These are phyloP conservation scores for Serendipita vermifera DNA, from an alignment of 768 basidiomycete species.

Conservation along the genomic window DNA sequence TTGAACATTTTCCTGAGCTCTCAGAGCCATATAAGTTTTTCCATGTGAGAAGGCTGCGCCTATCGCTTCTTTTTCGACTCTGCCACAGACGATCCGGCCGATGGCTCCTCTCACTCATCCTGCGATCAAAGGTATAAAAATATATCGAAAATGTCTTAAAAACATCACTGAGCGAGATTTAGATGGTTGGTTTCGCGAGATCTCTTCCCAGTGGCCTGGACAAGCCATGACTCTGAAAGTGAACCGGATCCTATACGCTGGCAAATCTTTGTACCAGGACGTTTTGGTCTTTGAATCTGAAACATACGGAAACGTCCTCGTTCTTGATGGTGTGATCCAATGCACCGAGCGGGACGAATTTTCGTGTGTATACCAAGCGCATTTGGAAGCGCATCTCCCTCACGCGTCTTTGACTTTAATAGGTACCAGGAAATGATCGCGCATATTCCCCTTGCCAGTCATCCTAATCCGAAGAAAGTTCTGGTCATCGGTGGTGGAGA, in stretches of 20 bases:
- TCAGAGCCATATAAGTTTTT: too few relatives aligned
- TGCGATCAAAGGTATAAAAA: slow-evolving; percentile 9
- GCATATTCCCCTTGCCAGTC: slow-evolving; percentile 88
- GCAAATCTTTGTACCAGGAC: slow-evolving; percentile 89
- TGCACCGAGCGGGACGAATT: slow-evolving; percentile 98
- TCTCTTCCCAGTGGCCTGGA: slow-evolving; percentile 91
- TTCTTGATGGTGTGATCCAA: slow-evolving; percentile 91
- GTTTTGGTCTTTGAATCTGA: slow-evolving; percentile 95
- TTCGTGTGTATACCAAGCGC: slow-evolving; percentile 47
- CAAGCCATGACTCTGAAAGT: slow-evolving; percentile 97
- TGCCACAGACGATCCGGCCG: not conserved
- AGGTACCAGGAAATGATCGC: slow-evolving; percentile 99
- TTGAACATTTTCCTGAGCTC: not conserved
- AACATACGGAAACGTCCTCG: slow-evolving; percentile 92
- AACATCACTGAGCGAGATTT: not conserved
- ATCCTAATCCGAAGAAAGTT: slow-evolving; percentile 91
- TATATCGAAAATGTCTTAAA: not conserved
- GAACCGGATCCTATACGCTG: slow-evolving; percentile 86
- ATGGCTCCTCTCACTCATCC: slow-evolving; percentile 11
- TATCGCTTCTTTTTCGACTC: too few relatives aligned
- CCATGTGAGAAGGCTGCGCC: too few relatives aligned
- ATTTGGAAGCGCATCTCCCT: not conserved
- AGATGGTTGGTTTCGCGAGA: slow-evolving; percentile 97
- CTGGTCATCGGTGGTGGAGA: slow-evolving; percentile 98
- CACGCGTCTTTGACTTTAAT: slow-evolving; percentile 10